These are phyloP conservation scores for Echria macrotheca DNA, from an alignment of 495 filamentous ascomycete species.

Conservation along the genomic window DNA sequence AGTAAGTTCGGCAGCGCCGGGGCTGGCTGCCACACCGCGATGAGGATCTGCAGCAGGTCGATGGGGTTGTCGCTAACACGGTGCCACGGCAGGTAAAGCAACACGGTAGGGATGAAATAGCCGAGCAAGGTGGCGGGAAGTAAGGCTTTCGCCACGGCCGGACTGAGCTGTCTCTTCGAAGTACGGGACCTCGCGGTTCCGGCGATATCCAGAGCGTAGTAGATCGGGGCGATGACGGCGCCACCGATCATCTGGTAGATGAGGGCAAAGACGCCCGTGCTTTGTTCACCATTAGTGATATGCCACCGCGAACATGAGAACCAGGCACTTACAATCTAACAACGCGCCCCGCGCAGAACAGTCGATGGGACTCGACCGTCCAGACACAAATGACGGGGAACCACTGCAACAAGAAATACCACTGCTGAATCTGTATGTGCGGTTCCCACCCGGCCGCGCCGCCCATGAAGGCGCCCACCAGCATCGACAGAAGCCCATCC, in stretches of 20 bases:
- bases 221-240: not conserved
- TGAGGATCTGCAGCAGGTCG: not conserved
- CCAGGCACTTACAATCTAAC: not conserved
- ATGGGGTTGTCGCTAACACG: not conserved
- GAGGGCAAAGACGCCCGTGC: not conserved
- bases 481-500: not conserved
- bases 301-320: not conserved
- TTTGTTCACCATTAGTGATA: not conserved
- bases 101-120: not conserved
- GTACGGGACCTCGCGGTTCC: not conserved
- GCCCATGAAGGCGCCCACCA: not conserved
- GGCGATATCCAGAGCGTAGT: not conserved
- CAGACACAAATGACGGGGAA: not conserved
- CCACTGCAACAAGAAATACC: not conserved
- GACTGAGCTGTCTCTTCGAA: not conserved
- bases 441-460: not conserved
- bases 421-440: not conserved
- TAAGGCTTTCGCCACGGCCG: not conserved
- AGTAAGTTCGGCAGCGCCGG: not conserved
- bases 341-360: not conserved
- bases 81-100: not conserved
- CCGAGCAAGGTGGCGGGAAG: not conserved
- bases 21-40: not conserved
- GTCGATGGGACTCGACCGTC: not conserved
- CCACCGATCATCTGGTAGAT: not conserved